These are phyloP conservation scores for Thalassiosira mediterranea DNA, from an alignment of 352 stramenopile species.

Conservation along the genomic window DNA sequence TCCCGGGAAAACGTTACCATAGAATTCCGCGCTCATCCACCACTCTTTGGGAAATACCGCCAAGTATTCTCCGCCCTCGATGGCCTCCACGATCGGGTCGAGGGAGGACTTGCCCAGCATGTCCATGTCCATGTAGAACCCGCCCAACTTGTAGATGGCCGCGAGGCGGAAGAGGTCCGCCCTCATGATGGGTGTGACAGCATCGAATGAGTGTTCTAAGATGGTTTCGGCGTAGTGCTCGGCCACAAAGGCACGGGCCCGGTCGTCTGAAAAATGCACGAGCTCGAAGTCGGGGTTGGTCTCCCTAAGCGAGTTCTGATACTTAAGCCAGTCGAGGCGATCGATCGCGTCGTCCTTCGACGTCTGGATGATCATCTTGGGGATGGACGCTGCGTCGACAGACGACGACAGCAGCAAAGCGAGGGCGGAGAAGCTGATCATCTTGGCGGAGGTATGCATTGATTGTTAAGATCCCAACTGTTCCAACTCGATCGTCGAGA, in stretches of 20 bases:
- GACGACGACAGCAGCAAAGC: slow-evolving; percentile 5
- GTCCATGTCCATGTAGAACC: slow-evolving; percentile 47
- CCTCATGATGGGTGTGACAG: slow-evolving; percentile 23
- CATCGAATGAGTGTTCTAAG: slow-evolving; percentile 11
- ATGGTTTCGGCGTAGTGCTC: slow-evolving; percentile 28
- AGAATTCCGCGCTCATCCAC: slow-evolving; percentile 18
- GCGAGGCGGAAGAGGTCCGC: slow-evolving; percentile 33
- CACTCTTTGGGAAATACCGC: slow-evolving; percentile 32
- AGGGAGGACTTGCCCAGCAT: slow-evolving; percentile 27
- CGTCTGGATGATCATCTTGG: slow-evolving; percentile 23
- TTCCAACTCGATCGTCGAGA: no score
- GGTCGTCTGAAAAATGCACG: slow-evolving; percentile 22
- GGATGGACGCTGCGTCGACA: slow-evolving; percentile 10
- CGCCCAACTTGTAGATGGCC: slow-evolving; percentile 26
- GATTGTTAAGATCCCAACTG: no score
- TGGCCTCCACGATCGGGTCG: slow-evolving; percentile 10
- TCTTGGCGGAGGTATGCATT: no score
- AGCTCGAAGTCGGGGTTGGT: slow-evolving; percentile 30
- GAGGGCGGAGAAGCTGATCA: slow-evolving; percentile 6
- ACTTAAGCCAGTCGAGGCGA: slow-evolving; percentile 18
- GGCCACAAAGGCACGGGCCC: slow-evolving; percentile 11
- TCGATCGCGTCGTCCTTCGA: slow-evolving; percentile 9
- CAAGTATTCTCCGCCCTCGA: slow-evolving; percentile 13
- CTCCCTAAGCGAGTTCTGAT: slow-evolving; percentile 1
- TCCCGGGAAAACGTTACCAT: slow-evolving; percentile 13